Base-by-base conservation (phyloP, 371 early-diverging fungal genomes). In the Lichtheimia corymbifera region DNA sequence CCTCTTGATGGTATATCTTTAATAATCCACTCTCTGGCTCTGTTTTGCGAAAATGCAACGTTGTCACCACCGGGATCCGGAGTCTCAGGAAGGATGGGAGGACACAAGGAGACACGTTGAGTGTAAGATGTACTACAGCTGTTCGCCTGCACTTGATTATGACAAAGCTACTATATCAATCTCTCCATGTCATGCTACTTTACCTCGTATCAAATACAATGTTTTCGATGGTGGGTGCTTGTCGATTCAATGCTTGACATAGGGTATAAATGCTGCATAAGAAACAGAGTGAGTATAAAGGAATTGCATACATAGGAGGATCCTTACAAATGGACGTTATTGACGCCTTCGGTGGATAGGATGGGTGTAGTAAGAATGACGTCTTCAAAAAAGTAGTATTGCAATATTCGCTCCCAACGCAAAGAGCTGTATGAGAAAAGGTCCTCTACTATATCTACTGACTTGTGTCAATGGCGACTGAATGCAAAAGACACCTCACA, bases 161-260 rank as follows among this genome's bases (percentile, higher is more conserved):
- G 15, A 45, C 63, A 25, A 18, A 17, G 2, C 5, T 9, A 35
- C 2, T 11, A 5, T 2, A 35, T 9, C 2, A 35, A n/a, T n/a
- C n/a, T n/a, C n/a, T n/a, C n/a, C n/a, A n/a, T n/a, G 6, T 35
- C 22, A 6, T 47, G 0, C 22, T 2, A 47, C 17, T 17, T 22
- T n/a, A 15, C 11, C 44, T 73, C 77, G 74, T 72, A 63, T 86
- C 83, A 70, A 83, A 86, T 1, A 83, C 79, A 52, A 82, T 79
- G 50, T 81, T 77, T 18, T 73, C 74, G 44, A 86, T 80, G 4
- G 66, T 72, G 0, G 86, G 84, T 54, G 82, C 76, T 56, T 71
- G 76, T 57, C 78, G 71, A 68, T 86, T 84, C 59, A 86, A 66
- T 2, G 83, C 74, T 28, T 82, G 79, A 84, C 86, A 86, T 3